A percentile compares a stretch with the other conserved stretches of the same genome.
These are phyloP conservation scores for Tolypocladium pustulatum DNA, from an alignment of 2,329 filamentous ascomycete genomes.

Conservation along the genomic window DNA sequence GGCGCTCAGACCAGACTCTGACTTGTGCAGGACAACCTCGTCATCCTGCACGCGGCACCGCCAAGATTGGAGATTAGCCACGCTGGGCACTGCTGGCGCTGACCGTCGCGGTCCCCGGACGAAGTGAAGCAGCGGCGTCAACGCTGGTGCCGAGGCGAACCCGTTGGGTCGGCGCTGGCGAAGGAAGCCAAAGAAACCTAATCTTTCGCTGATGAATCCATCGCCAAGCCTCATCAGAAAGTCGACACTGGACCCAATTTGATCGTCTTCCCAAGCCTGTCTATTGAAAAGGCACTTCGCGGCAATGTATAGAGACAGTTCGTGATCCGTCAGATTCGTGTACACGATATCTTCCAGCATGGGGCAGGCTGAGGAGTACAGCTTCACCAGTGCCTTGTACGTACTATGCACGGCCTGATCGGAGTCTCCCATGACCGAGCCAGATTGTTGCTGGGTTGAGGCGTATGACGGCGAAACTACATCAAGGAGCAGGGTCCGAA, in stretches of 20 bases:
- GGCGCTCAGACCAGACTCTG: neutral
- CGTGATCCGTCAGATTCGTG: conserved; percentile 30
- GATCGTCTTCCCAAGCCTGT: conserved; percentile 34
- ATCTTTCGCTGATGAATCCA: conserved; percentile 23
- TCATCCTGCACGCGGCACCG: conserved; percentile 7
- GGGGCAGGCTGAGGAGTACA: conserved; percentile 33
- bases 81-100: conserved; percentile 1
- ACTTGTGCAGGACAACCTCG: neutral
- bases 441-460: neutral
- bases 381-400: conserved; percentile 35
- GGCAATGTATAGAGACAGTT: conserved; percentile 28
- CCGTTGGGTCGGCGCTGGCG: conserved; percentile 7
- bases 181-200: conserved; percentile 22
- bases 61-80: conserved; percentile 4
- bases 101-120: conserved; percentile 3
- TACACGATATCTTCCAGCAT: conserved; percentile 33
- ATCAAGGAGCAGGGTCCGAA: conserved; percentile 40
- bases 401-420: conserved; percentile 3
- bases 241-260: conserved; percentile 35
- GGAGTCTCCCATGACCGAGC: neutral
- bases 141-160: conserved; percentile 4
- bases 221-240: conserved; percentile 40
- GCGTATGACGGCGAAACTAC: conserved; percentile 12
- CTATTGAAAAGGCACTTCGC: conserved; percentile 35
- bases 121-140: conserved; percentile 2